Conservation (phyloP, 768 basidiomycete genomes). For the Pleurotus ostreatus region DNA sequence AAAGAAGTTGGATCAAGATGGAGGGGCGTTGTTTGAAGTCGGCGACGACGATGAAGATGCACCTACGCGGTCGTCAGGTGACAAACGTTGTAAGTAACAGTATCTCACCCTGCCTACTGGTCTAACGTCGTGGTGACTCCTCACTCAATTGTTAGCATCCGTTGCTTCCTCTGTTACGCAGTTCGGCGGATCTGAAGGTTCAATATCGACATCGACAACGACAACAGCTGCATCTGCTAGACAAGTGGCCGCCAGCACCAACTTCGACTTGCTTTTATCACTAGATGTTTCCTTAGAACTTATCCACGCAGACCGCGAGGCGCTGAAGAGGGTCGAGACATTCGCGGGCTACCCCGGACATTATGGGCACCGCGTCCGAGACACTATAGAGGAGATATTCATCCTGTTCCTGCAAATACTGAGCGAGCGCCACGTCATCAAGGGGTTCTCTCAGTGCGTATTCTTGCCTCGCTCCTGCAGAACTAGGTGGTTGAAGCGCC, state of each 20-base stretch:
- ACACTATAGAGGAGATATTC: slow-evolving; percentile 93
- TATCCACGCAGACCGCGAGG: slow-evolving; percentile 90
- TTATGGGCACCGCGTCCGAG: slow-evolving; percentile 82
- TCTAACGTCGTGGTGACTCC: too few species aligned
- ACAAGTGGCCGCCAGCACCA: slow-evolving; percentile 14
- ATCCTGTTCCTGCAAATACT: slow-evolving; percentile 78
- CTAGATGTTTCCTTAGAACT: slow-evolving; percentile 88
- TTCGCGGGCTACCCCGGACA: slow-evolving; percentile 85
- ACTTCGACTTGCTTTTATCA: slow-evolving; percentile 85
- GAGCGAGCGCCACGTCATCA: slow-evolving; percentile 71
- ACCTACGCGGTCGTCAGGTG: slow-evolving; percentile 17
- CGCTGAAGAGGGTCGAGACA: slow-evolving; percentile 87
- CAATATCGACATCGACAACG: slow-evolving; percentile 10
- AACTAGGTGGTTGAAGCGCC: slow-evolving; percentile 2
- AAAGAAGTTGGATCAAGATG: slow-evolving; percentile 31
- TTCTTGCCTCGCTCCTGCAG: slow-evolving; percentile 16
- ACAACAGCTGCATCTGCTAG: slow-evolving; percentile 12
- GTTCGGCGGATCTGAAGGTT: background rate
- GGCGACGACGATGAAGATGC: slow-evolving; percentile 32
- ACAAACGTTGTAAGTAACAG: background rate
- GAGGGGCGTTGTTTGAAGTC: slow-evolving; percentile 47
- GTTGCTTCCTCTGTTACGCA: background rate
- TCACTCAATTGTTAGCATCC: background rate
- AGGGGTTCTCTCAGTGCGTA: slow-evolving; percentile 68
- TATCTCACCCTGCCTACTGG: background rate